Evolutionary conservation across 2,329 filamentous ascomycete species (phyloP), one percentile per base, ranked within the genome.

Genomic region (Aaosphaeria arxii): DNA sequence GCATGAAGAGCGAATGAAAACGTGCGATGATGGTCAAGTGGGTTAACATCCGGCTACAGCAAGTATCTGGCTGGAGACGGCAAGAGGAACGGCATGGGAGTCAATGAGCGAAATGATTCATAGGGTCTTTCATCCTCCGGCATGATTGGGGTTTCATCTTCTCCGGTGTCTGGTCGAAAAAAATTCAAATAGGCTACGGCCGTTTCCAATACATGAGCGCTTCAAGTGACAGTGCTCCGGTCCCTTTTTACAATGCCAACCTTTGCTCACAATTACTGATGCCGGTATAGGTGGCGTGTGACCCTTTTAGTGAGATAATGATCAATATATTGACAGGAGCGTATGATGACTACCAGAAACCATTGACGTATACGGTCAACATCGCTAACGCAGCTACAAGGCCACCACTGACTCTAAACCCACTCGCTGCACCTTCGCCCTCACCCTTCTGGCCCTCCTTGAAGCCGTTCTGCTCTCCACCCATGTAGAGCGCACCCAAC

Each of bases 31-130:
- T 50, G 52, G 57, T 56, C 40, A 44, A 55, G 55, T 40, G 45
- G 56, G 54, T 9, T n/a, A 36, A 36, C n/a, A 36, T 36, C 33
- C 33, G 33, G 33, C 33, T 36, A 36, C 24, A 40, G 39, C 17
- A 17, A 7, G 39, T 40, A 24, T 9, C 24, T 9, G 39, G 39
- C 60, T 51, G 61, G 59, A 55, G 58, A 58, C 48, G 59, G 60
- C 59, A 66, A 64, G 38, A 60, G 63, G 59, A 57, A 67, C 57
- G 66, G 63, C 62, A 61, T 62, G 57, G 62, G 65, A 67, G 65
- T 68, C 63, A 65, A 69, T 65, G 62, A 69, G 66, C 64, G 62
- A 56, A 69, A 66, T 64, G 65, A 67, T 66, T 62, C 65, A 56
- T 63, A 62, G 64, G 33, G 62, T 62, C 55, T 68, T 55, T 67